A percentile compares a stretch with the other conserved stretches of the same genome.
Conservation (phyloP, 148 eudicot genomes). For the Cornus controversa region DNA sequence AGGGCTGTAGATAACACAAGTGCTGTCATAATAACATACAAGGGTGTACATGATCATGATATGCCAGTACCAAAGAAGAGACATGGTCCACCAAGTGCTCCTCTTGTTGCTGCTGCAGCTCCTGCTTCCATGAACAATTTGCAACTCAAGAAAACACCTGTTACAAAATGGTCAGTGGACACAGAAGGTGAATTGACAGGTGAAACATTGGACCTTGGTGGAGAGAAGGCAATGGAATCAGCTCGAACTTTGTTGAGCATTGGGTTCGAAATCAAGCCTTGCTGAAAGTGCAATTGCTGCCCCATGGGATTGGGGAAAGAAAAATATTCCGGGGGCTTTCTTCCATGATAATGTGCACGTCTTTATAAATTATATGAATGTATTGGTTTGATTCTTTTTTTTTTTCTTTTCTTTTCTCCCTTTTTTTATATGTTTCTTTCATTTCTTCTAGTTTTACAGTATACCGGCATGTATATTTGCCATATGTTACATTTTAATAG, state of each 20-base stretch:
- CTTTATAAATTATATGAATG: neutral
- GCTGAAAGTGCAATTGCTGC: constrained; percentile 17
- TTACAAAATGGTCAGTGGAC: constrained; percentile 35
- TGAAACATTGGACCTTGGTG: constrained; percentile 25
- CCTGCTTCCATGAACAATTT: constrained; percentile 28
- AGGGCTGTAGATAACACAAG: constrained; percentile 53
- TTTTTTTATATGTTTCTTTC: neutral
- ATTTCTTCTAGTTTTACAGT: neutral
- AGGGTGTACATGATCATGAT: constrained; percentile 80
- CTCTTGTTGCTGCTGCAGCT: constrained; percentile 29
- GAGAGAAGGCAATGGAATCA: constrained; percentile 50
- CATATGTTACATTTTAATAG: neutral
- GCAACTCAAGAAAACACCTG: constrained; percentile 22
- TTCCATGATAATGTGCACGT: neutral
- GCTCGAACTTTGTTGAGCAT: constrained; percentile 57
- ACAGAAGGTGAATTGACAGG: constrained; percentile 26
- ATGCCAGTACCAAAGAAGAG: constrained; percentile 66
- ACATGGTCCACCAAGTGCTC: constrained; percentile 32
- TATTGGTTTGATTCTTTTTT: neutral
- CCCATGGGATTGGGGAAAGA: neutral
- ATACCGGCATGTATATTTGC: constrained; percentile 12
- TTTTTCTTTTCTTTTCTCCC: neutral
- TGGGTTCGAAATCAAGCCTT: constrained; percentile 69
- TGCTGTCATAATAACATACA: constrained; percentile 58
- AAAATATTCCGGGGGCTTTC: neutral